Base-by-base conservation (phyloP, 495 filamentous ascomycete species). In the Penicillium manginii region DNA sequence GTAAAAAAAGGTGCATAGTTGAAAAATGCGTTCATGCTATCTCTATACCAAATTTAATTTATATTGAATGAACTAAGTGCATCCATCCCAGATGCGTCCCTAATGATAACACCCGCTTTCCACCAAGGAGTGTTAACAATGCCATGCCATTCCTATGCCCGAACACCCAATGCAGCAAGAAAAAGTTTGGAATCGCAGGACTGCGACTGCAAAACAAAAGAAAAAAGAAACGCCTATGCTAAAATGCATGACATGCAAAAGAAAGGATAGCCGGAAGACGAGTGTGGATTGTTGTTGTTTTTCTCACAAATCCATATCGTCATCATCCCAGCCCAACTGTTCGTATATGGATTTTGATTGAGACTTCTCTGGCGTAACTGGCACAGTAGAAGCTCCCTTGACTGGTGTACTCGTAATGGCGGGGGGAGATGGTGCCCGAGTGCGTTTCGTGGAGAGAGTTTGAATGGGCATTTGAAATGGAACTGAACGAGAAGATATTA, bases 241-340 rank as follows among this genome's bases (percentile, higher is more conserved):
- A 51, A 47, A 23, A 59, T 61, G 55, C 52, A 49, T 22, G 26
- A 29, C 26, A 61, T 21, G 45, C 45, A 47, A 23, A 17, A 9
- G 8, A 43, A 43, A 8, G 6, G 10, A 10, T 29, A 29, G 26
- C 26, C 26, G 26, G 26, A 29, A 29, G 26, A 29, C 6, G 26
- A 29, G 9, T 8, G 6, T 7, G 26, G 26, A 18, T 45, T 9
- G 7, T 3, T 43, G n/a, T 17, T n/a, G 4, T 17, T 45, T 3
- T 6, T 21, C 19, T 73, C 68, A 65, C 82, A 86, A 57, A 5
- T 70, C 67, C 62, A 70, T 66, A 23, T 84, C 79, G 59, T 88
- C 83, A 65, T 89, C 86, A 62, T 93, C 88, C 92, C 92, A 91
- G 47, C 91, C 88, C 49, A 94, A 68, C 35, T 77, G 75, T 69